Conservation (phyloP, 768 basidiomycete species). For the Lentinula lateritia region DNA sequence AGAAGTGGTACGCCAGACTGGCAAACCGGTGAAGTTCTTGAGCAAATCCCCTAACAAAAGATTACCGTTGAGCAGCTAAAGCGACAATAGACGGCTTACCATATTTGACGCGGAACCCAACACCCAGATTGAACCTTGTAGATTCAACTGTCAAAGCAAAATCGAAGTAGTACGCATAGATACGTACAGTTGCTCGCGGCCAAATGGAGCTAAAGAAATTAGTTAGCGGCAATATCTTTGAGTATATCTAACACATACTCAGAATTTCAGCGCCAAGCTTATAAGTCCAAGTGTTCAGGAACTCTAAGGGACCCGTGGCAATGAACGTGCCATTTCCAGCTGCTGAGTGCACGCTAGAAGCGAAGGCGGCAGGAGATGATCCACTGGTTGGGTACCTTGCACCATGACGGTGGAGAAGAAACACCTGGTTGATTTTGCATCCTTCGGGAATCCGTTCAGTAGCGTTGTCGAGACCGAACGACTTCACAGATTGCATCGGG, state of each 20-base stretch:
- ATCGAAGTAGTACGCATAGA: background rate
- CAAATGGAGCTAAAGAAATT: conserved; percentile 51
- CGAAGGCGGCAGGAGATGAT: conserved; percentile 38
- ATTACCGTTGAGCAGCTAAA: background rate
- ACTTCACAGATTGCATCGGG: conserved; percentile 45
- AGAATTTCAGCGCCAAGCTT: conserved; percentile 73
- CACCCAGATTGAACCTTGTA: conserved; percentile 41
- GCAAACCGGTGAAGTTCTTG: conserved; percentile 40
- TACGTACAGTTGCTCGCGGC: conserved; percentile 59
- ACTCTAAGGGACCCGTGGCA: conserved; percentile 51
- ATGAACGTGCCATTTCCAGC: conserved; percentile 38
- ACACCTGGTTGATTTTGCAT: conserved; percentile 43
- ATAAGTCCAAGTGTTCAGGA: conserved; percentile 73
- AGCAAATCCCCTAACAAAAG: conserved; percentile 23
- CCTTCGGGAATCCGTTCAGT: conserved; percentile 40
- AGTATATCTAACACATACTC: background rate
- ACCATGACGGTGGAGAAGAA: conserved; percentile 66
- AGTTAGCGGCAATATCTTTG: background rate
- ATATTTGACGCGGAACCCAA: conserved; percentile 59
- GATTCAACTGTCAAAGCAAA: background rate
- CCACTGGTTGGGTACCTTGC: conserved; percentile 53
- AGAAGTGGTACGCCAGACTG: conserved; percentile 61
- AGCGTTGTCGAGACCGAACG: conserved; percentile 44
- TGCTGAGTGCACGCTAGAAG: conserved; percentile 39
- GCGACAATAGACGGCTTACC: conserved; percentile 31